Evolutionary conservation across 2,329 filamentous ascomycete species (phyloP), one percentile per base, ranked within the genome.

Genomic region (Penicillium sp.): DNA sequence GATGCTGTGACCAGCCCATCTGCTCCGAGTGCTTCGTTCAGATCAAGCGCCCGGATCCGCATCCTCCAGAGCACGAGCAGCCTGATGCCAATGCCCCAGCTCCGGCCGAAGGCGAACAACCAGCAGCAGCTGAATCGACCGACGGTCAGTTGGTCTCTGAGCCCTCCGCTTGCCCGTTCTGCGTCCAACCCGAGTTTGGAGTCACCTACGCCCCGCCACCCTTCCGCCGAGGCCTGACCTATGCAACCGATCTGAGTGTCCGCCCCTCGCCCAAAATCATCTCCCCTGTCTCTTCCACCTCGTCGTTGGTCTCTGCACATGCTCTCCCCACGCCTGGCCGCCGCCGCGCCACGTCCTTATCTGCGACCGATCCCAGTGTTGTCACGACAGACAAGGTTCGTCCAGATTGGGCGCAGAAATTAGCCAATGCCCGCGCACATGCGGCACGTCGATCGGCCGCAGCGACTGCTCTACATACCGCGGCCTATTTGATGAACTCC

Each of bases 11-110:
- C 71, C 95, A 99, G 75, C 85, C 91, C 6, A 98, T 99, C 65
- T 99, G 95, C 79, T 98, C 93, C 45, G 95, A 99, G 80, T 99
- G 95, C 77, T 99, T 99, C 72, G 95, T 99, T 4, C 95, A 99
- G 77, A 99, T 99, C 75, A 98, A 97, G 76, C 88, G 95, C 45
- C 89, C 93, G 4, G 94, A 99, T 67, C 93, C 93, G 10, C 92
- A 97, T 75, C 88, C 93, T 42, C 92, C 92, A 1, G 92, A 97
- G 75, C 91, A 95, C 72, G 85, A 85, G 30, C 77, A 80, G 53
- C 65, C 74, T 49, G 80, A 84, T 60, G 74, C 79, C 9, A 79
- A 78, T 65, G 71, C 75, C 42, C 70, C 76, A 7, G 57, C 68
- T 17, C 65, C 68, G 26, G 59, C 69, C 3, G 75, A 78, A 55